Evolutionary conservation across 768 basidiomycete species (phyloP), one percentile per base, ranked within the genome.

Genomic region (Ramaria rubella): DNA sequence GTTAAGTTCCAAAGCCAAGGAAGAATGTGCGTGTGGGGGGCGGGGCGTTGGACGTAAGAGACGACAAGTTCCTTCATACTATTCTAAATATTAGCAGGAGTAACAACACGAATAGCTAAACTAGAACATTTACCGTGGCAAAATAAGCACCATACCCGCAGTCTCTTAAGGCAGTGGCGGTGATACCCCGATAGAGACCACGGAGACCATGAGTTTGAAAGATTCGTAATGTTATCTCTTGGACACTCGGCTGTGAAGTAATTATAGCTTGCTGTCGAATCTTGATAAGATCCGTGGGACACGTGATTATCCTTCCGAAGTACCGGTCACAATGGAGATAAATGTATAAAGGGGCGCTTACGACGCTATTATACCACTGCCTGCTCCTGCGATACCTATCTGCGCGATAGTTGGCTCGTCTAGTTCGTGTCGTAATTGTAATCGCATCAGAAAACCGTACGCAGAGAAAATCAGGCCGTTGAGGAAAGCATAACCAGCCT

Each of bases 121-220:
- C 49, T 29, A 17, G 21, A 54, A 31, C 30, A 74, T 83, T 62
- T 62, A 87, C 87, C 60, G 85, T 79, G 54, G 77, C 73, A 67
- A 95, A 96, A 69, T 96, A 95, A 1, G 86, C 82, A 6, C 92
- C 94, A 64, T 88, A 95, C 1, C 86, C 90, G 8, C 77, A 73
- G 67, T 95, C 93, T 31, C 94, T 73, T 34, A 92, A 65, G 1
- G 84, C 83, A 0, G 91, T 94, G 0, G 82, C 79, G 1, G 77
- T 73, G 48, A 88, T 71, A 0, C 94, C 94, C 4, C 92, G 81
- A 68, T 87, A 95, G 5, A 94, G 69, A 0, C 86, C 90, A 46
- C 72, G 67, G 14, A 88, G 19, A 1, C 90, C 90, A 21, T 77
- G 71, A 49, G 72, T 70, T 44, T 69, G 72, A 48, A 83, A 72